These are phyloP conservation scores for Tricholoma bakamatsutake DNA, from an alignment of 768 basidiomycete genomes.

Conservation along the genomic window DNA sequence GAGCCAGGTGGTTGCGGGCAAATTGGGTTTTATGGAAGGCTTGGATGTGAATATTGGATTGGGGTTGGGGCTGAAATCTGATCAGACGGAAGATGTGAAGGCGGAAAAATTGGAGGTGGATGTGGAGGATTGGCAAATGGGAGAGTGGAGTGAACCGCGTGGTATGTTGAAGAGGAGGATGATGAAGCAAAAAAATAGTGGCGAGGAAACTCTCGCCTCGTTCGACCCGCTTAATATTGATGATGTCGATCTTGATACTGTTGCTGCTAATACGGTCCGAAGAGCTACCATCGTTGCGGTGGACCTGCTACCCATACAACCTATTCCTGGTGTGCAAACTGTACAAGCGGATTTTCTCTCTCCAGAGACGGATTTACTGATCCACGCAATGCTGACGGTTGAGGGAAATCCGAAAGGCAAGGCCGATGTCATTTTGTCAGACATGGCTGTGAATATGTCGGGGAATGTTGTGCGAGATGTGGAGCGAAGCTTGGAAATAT, in stretches of 20 bases:
- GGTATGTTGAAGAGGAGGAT: neutral
- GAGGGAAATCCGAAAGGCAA: constrained; percentile 29
- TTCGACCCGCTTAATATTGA: constrained; percentile 43
- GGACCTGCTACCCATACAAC: constrained; percentile 69
- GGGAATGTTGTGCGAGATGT: constrained; percentile 67
- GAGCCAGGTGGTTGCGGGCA: constrained; percentile 76
- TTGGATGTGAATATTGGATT: neutral
- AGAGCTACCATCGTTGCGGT: constrained; percentile 58
- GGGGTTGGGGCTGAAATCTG: neutral
- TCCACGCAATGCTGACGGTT: constrained; percentile 31
- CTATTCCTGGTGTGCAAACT: constrained; percentile 67
- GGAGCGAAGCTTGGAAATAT: constrained; percentile 66
- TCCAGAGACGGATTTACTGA: constrained; percentile 36
- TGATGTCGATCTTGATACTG: constrained; percentile 14
- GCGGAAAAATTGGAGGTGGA: neutral
- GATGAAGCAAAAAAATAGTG: constrained; percentile 1
- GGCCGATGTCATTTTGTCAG: constrained; percentile 80
- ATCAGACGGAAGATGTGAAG: neutral
- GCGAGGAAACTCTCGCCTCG: neutral
- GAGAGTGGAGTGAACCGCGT: neutral
- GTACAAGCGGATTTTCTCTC: constrained; percentile 78
- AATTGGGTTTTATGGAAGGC: constrained; percentile 40
- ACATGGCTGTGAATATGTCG: constrained; percentile 84
- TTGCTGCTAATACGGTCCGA: constrained; percentile 6
- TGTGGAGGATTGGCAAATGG: constrained; percentile 1